Evolutionary conservation across 2,329 filamentous ascomycete species (phyloP).

Genomic region (Decorospora gaudefroyi): DNA sequence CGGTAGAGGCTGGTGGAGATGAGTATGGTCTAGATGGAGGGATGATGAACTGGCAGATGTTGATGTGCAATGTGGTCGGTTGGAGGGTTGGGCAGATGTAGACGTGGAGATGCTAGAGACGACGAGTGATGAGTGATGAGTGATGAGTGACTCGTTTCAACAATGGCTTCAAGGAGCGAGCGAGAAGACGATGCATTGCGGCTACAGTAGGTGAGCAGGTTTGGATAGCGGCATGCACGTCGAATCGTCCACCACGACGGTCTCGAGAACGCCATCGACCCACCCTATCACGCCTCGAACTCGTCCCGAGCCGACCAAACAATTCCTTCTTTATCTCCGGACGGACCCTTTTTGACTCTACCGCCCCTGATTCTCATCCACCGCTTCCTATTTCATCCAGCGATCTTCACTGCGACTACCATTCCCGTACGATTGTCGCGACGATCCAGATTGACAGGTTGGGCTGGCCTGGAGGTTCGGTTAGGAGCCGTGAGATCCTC

Average conservation of each 20-base stretch:
- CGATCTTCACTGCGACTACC: conserved; percentile 1
- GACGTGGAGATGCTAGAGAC: no score
- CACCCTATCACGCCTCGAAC: conserved; percentile 4
- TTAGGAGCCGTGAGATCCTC: no score
- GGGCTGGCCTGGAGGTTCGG: no score
- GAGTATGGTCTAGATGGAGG: conserved; percentile 3
- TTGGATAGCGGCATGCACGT: conserved; percentile 11
- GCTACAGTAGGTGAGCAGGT: conserved; percentile 1
- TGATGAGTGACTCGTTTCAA: neutral
- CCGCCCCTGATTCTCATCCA: conserved; percentile 7
- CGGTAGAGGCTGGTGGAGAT: no score
- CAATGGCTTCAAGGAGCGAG: neutral
- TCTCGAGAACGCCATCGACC: conserved; percentile 18
- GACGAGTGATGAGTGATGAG: conserved; percentile 4
- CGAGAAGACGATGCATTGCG: conserved; percentile 1
- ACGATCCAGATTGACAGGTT: neutral
- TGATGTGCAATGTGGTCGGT: neutral
- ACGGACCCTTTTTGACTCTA: neutral
- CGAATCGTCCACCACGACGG: conserved; percentile 7
- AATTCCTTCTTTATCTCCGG: conserved; percentile 9
- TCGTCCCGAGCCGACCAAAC: conserved; percentile 5
- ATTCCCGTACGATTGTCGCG: no score
- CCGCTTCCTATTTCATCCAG: conserved; percentile 4
- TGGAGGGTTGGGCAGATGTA: no score
- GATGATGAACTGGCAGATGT: neutral